phyloP scores from a whole-genome alignment of 2,329 filamentous ascomycete species.

The Penicillium olsonii region DNA sequence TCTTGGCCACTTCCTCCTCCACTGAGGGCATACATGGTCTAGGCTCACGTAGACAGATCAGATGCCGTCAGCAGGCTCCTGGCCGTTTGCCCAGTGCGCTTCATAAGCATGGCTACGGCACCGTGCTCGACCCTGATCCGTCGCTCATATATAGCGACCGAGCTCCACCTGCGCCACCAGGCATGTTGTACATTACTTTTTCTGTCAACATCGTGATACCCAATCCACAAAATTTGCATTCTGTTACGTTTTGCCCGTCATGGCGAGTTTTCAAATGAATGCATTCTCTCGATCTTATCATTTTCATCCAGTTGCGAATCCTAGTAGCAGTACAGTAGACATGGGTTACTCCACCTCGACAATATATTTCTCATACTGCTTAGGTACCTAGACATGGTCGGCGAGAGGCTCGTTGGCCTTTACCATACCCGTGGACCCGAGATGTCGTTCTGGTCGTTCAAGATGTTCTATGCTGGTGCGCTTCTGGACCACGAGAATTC shows the following conservation, averaged over 20 bases:
- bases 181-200: background rate
- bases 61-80: conserved; percentile 7
- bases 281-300: background rate
- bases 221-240: background rate
- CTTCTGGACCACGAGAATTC: too few species aligned
- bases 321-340: too few species aligned
- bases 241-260: background rate
- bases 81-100: conserved; percentile 8
- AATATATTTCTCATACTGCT: too few species aligned
- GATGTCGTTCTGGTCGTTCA: too few species aligned
- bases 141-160: conserved; percentile 2
- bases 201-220: conserved; percentile 1
- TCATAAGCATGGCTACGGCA: background rate
- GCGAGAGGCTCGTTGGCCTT: too few species aligned
- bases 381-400: too few species aligned
- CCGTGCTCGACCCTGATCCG: conserved; percentile 6
- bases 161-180: background rate
- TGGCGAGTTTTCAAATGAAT: too few species aligned
- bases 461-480: too few species aligned
- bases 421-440: too few species aligned
- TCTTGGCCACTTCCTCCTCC: conserved; percentile 3
- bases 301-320: too few species aligned
- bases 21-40: background rate
- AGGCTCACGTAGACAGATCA: conserved; percentile 2
- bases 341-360: too few species aligned